Evolutionary conservation across 257 asterid genomes (phyloP).

Genomic region (Jacaranda mimosifolia): DNA sequence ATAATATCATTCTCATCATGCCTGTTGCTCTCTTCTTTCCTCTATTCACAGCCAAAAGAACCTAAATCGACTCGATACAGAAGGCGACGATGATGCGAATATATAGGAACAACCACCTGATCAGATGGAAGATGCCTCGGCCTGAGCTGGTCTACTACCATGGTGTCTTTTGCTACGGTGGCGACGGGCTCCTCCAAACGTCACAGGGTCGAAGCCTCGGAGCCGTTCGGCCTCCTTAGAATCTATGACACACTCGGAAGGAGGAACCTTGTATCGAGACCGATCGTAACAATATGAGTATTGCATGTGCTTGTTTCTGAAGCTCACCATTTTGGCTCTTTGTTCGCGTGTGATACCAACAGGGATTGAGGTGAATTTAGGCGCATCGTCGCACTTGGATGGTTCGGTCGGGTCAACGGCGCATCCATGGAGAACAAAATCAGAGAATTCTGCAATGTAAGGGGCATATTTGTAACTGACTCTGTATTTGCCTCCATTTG

Average conservation of each 20-base stretch:
- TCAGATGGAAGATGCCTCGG: slow-evolving; percentile 48
- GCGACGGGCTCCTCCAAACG: slow-evolving; percentile 65
- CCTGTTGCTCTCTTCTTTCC: slow-evolving; percentile 34
- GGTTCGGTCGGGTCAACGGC: slow-evolving; percentile 67
- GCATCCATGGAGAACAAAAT: slow-evolving; percentile 82
- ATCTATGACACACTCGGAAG: slow-evolving; percentile 61
- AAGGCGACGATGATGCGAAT: slow-evolving; percentile 19
- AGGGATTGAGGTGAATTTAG: slow-evolving; percentile 40
- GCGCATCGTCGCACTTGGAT: slow-evolving; percentile 50
- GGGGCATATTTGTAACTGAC: slow-evolving; percentile 85
- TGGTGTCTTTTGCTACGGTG: slow-evolving; percentile 63
- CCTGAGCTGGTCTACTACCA: slow-evolving; percentile 41
- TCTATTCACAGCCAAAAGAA: slow-evolving; percentile 57
- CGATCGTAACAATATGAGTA: slow-evolving; percentile 84
- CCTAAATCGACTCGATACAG: slow-evolving; percentile 24
- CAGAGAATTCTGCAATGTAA: slow-evolving; percentile 64
- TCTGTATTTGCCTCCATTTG: slow-evolving; percentile 77
- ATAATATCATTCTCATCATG: slow-evolving; percentile 34
- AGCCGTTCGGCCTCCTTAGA: slow-evolving; percentile 71
- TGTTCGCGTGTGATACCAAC: slow-evolving; percentile 49
- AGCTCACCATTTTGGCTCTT: slow-evolving; percentile 58
- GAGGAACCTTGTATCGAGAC: slow-evolving; percentile 64
- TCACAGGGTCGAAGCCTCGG: slow-evolving; percentile 63
- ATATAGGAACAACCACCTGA: background rate
- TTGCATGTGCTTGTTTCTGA: slow-evolving; percentile 70